Conservation (phyloP, 2,329 filamentous ascomycete genomes). For the Cladophialophora chaetospira region DNA sequence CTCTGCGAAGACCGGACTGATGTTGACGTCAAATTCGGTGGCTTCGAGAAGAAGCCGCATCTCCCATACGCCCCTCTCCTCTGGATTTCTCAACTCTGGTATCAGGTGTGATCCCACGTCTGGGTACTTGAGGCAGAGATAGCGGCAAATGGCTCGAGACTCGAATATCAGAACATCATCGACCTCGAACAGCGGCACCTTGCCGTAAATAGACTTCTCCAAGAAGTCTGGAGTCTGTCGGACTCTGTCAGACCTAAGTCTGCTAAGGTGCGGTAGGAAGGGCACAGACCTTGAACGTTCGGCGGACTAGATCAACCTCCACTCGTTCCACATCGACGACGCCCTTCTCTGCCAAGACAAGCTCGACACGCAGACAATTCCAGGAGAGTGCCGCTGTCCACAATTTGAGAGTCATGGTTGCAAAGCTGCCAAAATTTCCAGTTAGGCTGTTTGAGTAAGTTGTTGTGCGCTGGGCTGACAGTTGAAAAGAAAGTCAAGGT, state of each 20-base stretch:
- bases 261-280: not conserved
- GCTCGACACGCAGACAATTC: slow-evolving; percentile 9
- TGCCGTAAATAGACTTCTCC: slow-evolving; percentile 14
- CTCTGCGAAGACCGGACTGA: slow-evolving; percentile 1
- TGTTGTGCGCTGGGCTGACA: no score
- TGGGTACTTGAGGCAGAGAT: slow-evolving; percentile 7
- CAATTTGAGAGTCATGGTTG: slow-evolving; percentile 10
- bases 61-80: no score
- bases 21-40: slow-evolving; percentile 2
- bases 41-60: slow-evolving; percentile 6
- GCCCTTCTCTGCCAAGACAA: slow-evolving; percentile 13
- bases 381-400: slow-evolving; percentile 10
- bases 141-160: slow-evolving; percentile 13
- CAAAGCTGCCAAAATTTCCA: not conserved
- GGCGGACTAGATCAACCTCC: not conserved
- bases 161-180: slow-evolving; percentile 5
- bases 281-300: slow-evolving; percentile 6
- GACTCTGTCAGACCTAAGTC: not conserved
- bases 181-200: slow-evolving; percentile 10
- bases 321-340: slow-evolving; percentile 1
- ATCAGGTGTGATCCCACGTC: not conserved
- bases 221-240: slow-evolving; percentile 2
- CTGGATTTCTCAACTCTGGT: not conserved
- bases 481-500: no score
- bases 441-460: not conserved